Evolutionary conservation across 495 filamentous ascomycete species (phyloP), one percentile per base, ranked within the genome.

Genomic region (Viridothelium virens): DNA sequence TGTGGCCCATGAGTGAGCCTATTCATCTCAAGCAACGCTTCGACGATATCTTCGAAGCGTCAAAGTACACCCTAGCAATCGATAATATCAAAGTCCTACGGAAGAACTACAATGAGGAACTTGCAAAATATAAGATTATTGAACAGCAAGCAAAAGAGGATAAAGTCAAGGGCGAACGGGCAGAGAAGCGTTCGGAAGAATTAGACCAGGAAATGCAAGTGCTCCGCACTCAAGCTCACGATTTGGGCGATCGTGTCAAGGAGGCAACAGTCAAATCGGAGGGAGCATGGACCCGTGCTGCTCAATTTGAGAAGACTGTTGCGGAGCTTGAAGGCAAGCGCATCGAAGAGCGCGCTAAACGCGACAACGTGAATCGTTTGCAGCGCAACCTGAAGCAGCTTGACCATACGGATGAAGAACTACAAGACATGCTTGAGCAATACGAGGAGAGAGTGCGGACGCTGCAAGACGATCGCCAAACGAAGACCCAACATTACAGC

Each of bases 1-100:
- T 97, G 56, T 98, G 94, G 94, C 94, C 94, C 12, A 91, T 98
- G 89, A 96, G 92, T 71, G 91, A 95, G 72, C 91, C 93, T 0
- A 75, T 80, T 0, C 83, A 83, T 3, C 79, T 98, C 34, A 98
- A 98, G 77, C 93, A 94, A 77, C 86, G 84, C 46, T 98, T 98
- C 65, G 94, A 98, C 72, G 92, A 96, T 71, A 97, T 98, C 33
- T 98, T 98, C 71, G 95, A 97, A 75, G 94, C 94, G 6, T 78
- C 89, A 77, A 96, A 95, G 73, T 98, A 97, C 78, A 96, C 92
- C 53, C 97, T 96, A 71, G 94, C 91, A 3, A 96, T 97, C 69
- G 92, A 96, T 38, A 96, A 93, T 69, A 89, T 98, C 74, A 96
- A 94, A 73, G 68, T 81, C 34, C 76, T 97, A 25, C 79, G 86